Evolutionary conservation across 768 basidiomycete genomes (phyloP), one percentile per base, ranked within the genome.

Genomic region (Podaxis sp.): DNA sequence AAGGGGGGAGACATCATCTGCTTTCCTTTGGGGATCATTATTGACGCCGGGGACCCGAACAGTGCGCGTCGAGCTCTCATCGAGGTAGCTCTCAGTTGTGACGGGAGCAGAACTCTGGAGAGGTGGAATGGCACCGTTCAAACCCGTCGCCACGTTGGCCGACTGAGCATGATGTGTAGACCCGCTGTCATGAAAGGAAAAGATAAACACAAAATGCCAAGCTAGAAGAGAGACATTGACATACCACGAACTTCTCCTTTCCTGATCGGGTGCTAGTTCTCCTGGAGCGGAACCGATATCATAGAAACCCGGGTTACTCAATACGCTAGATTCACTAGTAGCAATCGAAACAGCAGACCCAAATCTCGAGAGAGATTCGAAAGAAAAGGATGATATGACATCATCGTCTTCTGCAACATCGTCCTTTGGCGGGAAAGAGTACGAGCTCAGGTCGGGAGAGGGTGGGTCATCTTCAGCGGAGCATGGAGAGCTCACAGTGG

Each of bases 291-390:
- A 78, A 54, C 76, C 83, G 65, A 81, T 78, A 6, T 78, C 77
- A 36, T 63, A 63, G 61, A 51, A 57, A 11, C 42, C 42, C 2
- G 61, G 5, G 52, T 46, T 55, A 64, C 85, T 87, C 61, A 75
- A 77, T 59, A 80, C 71, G 68, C 82, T 84, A 0, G 86, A 82
- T 52, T 87, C 85, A 69, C 86, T 87, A 26, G 85, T 85, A 7
- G 82, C 81, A 42, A 86, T 73, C 8, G 86, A 87, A 3, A 82
- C 81, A 63, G 88, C 81, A 2, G 87, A 88, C 3, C 85, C 81
- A 68, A 87, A 88, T 65, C 87, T 75, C 36, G 86, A 82, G 54
- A 78, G 80, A 7, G 80, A 76, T 44, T 77, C 79, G 64, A 82
- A 86, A 12, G 82, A 80, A 19, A 76, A 75, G 22, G 84, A 76